Conservation (phyloP, 2,329 filamentous ascomycete genomes). For the Rhexocercosporidium sp. region DNA sequence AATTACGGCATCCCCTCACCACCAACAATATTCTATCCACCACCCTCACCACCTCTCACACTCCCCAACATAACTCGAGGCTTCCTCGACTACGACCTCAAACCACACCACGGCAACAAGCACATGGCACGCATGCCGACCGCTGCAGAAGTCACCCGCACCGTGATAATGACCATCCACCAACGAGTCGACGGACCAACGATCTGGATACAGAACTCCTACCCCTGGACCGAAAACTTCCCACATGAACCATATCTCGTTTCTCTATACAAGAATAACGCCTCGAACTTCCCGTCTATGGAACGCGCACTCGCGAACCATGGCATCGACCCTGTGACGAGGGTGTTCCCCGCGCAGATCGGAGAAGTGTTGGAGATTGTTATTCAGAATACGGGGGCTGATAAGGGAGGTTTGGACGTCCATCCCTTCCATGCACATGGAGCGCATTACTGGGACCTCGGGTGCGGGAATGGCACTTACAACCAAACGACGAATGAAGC, state of each 20-base stretch:
- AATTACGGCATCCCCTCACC: slow-evolving; percentile 41
- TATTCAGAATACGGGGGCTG: slow-evolving; percentile 48
- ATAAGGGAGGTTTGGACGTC: slow-evolving; percentile 43
- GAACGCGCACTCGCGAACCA: slow-evolving; percentile 47
- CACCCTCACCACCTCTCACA: slow-evolving; percentile 30
- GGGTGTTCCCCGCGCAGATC: slow-evolving; percentile 49
- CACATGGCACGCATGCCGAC: slow-evolving; percentile 36
- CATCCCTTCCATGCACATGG: slow-evolving; percentile 56
- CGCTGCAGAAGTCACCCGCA: slow-evolving; percentile 44
- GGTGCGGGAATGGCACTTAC: slow-evolving; percentile 51
- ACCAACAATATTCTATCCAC: slow-evolving; percentile 29
- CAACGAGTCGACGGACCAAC: slow-evolving; percentile 29
- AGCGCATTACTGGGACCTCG: slow-evolving; percentile 50
- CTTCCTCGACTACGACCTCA: slow-evolving; percentile 45
- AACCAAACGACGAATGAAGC: slow-evolving; percentile 47
- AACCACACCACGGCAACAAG: slow-evolving; percentile 26
- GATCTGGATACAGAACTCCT: slow-evolving; percentile 41
- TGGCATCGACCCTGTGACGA: slow-evolving; percentile 49
- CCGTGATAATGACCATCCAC: slow-evolving; percentile 44
- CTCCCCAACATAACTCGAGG: slow-evolving; percentile 34
- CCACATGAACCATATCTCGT: slow-evolving; percentile 50
- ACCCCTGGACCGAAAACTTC: slow-evolving; percentile 43
- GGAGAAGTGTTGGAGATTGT: slow-evolving; percentile 55
- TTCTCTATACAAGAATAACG: slow-evolving; percentile 49
- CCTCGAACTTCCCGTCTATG: slow-evolving; percentile 47